Base-by-base conservation (phyloP, 129 eudicot species). In the Flaveria trinervia region DNA sequence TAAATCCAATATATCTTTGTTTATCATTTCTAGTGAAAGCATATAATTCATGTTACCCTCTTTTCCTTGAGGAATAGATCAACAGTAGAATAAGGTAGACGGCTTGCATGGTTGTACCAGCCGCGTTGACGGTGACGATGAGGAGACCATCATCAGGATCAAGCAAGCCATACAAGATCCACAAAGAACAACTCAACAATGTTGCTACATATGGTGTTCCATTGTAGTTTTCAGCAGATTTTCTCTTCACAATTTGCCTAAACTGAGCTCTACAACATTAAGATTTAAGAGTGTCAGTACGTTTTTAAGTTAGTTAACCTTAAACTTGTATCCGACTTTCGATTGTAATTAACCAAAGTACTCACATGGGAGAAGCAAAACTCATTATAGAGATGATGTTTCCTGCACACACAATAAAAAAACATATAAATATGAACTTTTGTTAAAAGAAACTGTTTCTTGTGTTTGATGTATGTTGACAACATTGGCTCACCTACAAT, bases 111-210 rank as follows among this genome's bases (percentile, higher is more conserved):
- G 83, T 52, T 2, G 81, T 82, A 15, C 96, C 96, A 30, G 84
- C 83, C 25, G 86, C 79, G 33, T 86, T 90, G 6, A 88, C 89
- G 0, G 96, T 90, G 73, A 86, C 85, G 9, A 90, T 74, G 20
- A 90, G 88, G 30, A 90, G 71, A 33, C 91, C 96, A 70, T 85
- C 88, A 72, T 81, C 88, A 45, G 93, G 96, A 64, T 90, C 89
- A 55, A 90, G 89, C 54, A 80, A 49, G 12, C 96, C 96, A 6
- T 90, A 88, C 72, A 90, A 86, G 41, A 91, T 86, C 96, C 93
- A 88, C 73, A 90, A 70, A 74, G 89, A 71, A 57, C 91, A 88
- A 72, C 96, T 86, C 79, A 88, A 74, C 14, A 90, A 73, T 3
- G 96, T 88, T 12, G 91, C 79, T 14, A 90, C 71, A 66, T 90